Conservation (phyloP, 2,329 filamentous ascomycete species). For the Fusarium sp. region DNA sequence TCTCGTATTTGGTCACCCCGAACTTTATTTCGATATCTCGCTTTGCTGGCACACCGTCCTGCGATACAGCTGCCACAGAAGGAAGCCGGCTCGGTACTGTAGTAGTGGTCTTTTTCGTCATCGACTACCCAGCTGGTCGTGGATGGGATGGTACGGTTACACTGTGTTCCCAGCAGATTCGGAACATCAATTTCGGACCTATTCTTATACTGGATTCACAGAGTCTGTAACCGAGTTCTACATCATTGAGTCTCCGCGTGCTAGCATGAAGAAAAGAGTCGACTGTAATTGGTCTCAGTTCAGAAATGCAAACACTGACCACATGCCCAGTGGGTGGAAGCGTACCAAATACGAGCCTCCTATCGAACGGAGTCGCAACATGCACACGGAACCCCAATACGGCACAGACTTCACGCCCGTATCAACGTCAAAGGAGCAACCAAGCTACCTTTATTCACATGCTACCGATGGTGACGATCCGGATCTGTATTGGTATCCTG, state of each 20-base stretch:
- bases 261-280: rapidly evolving
- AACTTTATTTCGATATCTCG: neutral
- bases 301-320: neutral
- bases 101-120: neutral
- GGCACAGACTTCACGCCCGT: no score
- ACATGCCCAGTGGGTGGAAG: neutral
- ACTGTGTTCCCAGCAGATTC: no score
- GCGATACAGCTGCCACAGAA: no score
- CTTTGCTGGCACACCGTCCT: no score
- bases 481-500: neutral
- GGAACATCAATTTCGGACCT: no score
- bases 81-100: rapidly evolving
- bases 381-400: no score
- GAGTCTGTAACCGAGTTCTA: rapidly evolving
- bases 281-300: neutral
- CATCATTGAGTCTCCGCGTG: neutral
- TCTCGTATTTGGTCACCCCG: neutral
- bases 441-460: neutral
- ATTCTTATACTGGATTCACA: neutral
- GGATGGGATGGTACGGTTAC: neutral
- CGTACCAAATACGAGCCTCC: neutral
- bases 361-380: no score
- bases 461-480: neutral
- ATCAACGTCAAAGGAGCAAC: no score
- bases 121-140: neutral